Evolutionary conservation across 208 protist genomes (phyloP), one percentile per base, ranked within the genome.

Genomic region (Trypanosoma caninum): DNA sequence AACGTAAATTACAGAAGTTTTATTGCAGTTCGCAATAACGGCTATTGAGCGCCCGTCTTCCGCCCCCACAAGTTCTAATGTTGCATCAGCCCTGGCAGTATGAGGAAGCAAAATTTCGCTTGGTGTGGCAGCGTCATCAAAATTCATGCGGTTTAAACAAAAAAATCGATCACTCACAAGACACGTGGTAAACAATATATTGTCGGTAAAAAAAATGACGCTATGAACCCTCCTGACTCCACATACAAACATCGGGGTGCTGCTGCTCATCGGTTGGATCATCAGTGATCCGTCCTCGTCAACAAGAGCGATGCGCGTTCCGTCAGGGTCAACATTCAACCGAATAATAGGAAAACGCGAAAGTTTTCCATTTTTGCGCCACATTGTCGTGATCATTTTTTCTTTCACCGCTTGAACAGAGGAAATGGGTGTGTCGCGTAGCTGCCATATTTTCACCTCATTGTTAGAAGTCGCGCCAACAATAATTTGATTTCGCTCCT

Each of bases 321-420:
- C 61, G 53, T 33, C 57, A 16, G 61, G 38, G 59, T 89, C 80
- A 22, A 69, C 68, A 23, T 58, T 66, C 11, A 89, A 55, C 6
- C 41, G 35, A 20, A 33, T 44, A 41, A 94, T 78, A 34, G 76
- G 48, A 40, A 55, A 37, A 13, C n/a, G 18, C 25, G 84, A 91
- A 0, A 91, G 61, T 52, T 88, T 89, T 33, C 60, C 67, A 67
- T 82, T 94, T 31, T 69, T 52, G 2, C 75, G 58, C 62, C 81
- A 79, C 57, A 83, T 74, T 0, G 71, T 86, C n/a, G 79, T 82
- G 34, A 82, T 52, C 13, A 31, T 55, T 25, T 82, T 84, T 27
- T 76, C 76, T 28, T 73, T 75, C 20, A 65, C 68, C 25, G 72
- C 54, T 33, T 86, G 72, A 48, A 83, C 54, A 2, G 84, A 81